Conservation (phyloP, 2,329 filamentous ascomycete genomes). For the Hypoxylon sp. region DNA sequence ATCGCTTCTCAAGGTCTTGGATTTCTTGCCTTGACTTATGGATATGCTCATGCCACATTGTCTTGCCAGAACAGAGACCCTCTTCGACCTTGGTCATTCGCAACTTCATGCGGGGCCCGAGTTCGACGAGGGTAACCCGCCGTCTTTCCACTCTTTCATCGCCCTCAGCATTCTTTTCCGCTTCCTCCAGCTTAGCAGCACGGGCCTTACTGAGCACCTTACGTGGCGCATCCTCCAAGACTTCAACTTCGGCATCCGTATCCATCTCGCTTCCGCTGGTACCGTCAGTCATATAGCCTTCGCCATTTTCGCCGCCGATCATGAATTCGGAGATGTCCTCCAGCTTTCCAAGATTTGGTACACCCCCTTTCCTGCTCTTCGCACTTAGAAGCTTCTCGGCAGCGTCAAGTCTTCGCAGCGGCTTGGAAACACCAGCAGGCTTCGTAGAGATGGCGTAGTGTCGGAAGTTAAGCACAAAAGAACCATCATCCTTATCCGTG, state of each 20-base stretch:
- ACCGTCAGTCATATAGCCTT: constrained; percentile 85
- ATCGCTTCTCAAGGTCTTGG: constrained; percentile 80
- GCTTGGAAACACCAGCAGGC: constrained; percentile 82
- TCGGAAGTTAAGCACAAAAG: constrained; percentile 85
- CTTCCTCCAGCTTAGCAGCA: constrained; percentile 54
- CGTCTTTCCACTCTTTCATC: constrained; percentile 76
- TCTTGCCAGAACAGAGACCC: constrained; percentile 84
- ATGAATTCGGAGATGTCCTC: constrained; percentile 96
- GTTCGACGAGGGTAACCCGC: constrained; percentile 89
- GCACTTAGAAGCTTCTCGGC: constrained; percentile 78
- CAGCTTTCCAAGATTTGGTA: constrained; percentile 90
- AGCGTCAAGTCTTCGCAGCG: constrained; percentile 82
- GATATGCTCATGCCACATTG: constrained; percentile 98
- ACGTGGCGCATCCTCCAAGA: constrained; percentile 70
- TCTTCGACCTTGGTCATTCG: constrained; percentile 96
- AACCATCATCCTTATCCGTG: constrained; percentile 65
- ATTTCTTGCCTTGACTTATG: constrained; percentile 83
- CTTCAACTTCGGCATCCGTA: constrained; percentile 94
- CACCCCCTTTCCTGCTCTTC: constrained; percentile 70
- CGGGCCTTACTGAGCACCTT: constrained; percentile 66
- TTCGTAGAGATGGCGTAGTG: constrained; percentile 97
- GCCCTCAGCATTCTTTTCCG: constrained; percentile 54
- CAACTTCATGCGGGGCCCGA: constrained; percentile 89
- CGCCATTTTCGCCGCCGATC: constrained; percentile 78
- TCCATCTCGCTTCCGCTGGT: constrained; percentile 91